These are phyloP conservation scores for Lepidopterella palustris DNA, from an alignment of 495 filamentous ascomycete genomes.

Conservation along the genomic window DNA sequence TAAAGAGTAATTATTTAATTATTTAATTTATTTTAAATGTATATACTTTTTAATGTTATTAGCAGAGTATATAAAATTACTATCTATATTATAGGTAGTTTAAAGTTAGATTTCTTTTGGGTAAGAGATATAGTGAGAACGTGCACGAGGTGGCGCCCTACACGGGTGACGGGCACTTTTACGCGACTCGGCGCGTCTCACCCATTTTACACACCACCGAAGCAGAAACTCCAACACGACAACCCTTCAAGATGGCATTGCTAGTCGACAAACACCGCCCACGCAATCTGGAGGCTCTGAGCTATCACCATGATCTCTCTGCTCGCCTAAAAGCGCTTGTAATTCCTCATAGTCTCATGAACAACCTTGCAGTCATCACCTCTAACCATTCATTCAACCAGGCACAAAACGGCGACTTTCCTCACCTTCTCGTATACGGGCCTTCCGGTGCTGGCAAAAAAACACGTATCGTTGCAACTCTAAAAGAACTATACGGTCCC, in stretches of 20 bases:
- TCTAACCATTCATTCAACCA: conserved; percentile 33
- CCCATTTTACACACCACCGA: background rate
- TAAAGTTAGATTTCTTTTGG: no score
- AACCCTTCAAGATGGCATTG: conserved; percentile 53
- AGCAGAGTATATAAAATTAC: no score
- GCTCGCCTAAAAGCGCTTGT: conserved; percentile 81
- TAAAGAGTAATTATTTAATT: no score
- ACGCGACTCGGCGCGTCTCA: background rate
- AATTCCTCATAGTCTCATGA: conserved; percentile 33
- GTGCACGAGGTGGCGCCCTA: no score
- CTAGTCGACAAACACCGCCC: conserved; percentile 94
- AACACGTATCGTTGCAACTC: conserved; percentile 86
- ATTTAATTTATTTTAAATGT: no score
- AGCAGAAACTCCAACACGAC: background rate
- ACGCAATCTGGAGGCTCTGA: conserved; percentile 76
- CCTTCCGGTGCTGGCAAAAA: conserved; percentile 97
- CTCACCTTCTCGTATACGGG: conserved; percentile 92
- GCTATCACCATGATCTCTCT: conserved; percentile 85
- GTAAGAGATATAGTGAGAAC: no score
- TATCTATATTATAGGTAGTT: no score
- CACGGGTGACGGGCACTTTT: background rate
- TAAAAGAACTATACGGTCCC: conserved; percentile 86
- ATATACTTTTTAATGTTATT: no score
- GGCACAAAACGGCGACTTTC: conserved; percentile 96
- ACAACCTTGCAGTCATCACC: background rate